Base-by-base conservation (phyloP, 2,329 filamentous ascomycete species). In the Beauveria sp. region DNA sequence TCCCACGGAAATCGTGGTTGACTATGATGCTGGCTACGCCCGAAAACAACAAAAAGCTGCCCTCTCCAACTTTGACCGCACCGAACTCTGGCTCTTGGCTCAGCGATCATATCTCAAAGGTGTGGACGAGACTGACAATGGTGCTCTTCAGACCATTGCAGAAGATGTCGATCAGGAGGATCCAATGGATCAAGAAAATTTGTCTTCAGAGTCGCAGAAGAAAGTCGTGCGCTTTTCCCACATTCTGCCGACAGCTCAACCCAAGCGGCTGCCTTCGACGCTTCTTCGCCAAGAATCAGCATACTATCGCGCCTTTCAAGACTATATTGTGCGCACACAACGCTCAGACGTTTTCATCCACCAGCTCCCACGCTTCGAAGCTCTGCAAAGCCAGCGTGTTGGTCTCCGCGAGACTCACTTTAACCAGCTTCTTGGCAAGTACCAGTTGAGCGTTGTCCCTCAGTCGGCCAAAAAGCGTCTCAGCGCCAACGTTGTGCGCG, bases 291-390 rank as follows among this genome's bases (percentile, higher is more conserved):
- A 83, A 70, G 90, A 95, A 69, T 88, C 88, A 3, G 89, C 93
- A 5, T 97, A 96, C 75, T 93, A 92, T 76, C 88, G 90, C 64
- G 91, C 91, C 10, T 97, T 96, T 73, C 87, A 91, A 67, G 86
- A 88, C 70, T 83, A 90, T 66, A 78, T 87, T 51, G 82, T 89
- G 63, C 84, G 84, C 38, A 85, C 85, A 16, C 85, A 84, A 62
- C 79, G 81, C 59, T 78, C 81, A 20, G 95, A 98, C 73, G 86
- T 88, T 10, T 96, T 96, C 71, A 83, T 96, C 60, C 90, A 96
- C 73, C 88, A 91, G 48, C 86, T 91, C 62, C 84, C 90, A 26
- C 88, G 95, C 54, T 96, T 93, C 63, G 93, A 98, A 72, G 91
- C 91, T 26, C 81, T 97, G 53, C 93, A 97, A 72, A 85, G 91